These are phyloP conservation scores for Luffa acutangula DNA, from an alignment of 306 rosid species.

Conservation along the genomic window DNA sequence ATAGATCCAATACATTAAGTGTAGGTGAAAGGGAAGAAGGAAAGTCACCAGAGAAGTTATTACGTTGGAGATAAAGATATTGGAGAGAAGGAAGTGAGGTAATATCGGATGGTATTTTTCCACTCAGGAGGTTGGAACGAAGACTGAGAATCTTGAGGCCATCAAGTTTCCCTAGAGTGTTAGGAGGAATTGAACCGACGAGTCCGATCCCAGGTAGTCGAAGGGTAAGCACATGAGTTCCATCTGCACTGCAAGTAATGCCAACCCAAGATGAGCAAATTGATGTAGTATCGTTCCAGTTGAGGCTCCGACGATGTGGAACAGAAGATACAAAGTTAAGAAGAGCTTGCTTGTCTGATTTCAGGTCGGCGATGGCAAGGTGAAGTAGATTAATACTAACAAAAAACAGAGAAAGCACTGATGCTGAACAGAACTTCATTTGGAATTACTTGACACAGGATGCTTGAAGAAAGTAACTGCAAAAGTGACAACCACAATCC, in stretches of 20 bases:
- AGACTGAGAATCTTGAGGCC: conserved; percentile 65
- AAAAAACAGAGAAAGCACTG: conserved; percentile 32
- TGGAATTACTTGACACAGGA: conserved; percentile 19
- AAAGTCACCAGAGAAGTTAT: conserved; percentile 74
- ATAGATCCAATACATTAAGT: conserved; percentile 63
- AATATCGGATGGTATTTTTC: conserved; percentile 59
- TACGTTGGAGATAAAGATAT: conserved; percentile 61
- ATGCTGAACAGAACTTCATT: conserved; percentile 42
- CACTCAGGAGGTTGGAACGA: conserved; percentile 67
- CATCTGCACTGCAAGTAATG: conserved; percentile 32
- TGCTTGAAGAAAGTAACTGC: conserved; percentile 17
- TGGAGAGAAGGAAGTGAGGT: conserved; percentile 74
- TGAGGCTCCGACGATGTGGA: conserved; percentile 58
- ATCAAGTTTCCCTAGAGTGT: conserved; percentile 71
- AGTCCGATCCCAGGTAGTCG: conserved; percentile 87
- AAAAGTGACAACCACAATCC: conserved; percentile 14
- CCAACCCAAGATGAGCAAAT: conserved; percentile 65
- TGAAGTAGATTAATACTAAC: conserved; percentile 30
- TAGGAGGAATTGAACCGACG: conserved; percentile 55
- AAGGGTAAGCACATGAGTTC: conserved; percentile 37
- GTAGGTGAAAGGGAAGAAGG: conserved; percentile 52
- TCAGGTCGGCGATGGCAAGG: conserved; percentile 45
- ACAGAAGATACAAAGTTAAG: conserved; percentile 45
- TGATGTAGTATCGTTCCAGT: conserved; percentile 38
- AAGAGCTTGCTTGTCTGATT: conserved; percentile 64